phyloP scores from a whole-genome alignment of 106 monocot species.

The Allium sativum region DNA sequence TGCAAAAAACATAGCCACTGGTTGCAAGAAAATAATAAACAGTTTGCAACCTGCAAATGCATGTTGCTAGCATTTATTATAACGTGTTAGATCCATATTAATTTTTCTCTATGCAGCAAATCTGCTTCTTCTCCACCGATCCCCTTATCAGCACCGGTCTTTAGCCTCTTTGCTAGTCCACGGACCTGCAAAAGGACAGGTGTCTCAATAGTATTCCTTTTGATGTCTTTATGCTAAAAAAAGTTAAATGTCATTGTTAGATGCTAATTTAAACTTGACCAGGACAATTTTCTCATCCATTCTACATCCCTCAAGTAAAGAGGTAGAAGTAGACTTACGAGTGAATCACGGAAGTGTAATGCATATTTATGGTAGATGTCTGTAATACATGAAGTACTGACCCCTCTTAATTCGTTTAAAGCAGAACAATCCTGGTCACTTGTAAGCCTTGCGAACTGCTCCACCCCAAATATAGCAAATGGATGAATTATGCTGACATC shows the following conservation, averaged over 20 bases:
- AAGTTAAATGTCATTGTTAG: too few species aligned
- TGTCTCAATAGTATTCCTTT: conserved; percentile 1
- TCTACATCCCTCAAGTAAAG: too few species aligned
- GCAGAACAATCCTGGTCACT: conserved; percentile 57
- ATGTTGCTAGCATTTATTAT: too few species aligned
- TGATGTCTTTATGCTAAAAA: neutral
- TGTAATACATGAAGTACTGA: conserved; percentile 19
- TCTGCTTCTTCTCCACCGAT: conserved; percentile 29
- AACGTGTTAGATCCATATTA: conserved; percentile 45
- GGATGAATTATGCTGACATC: too few species aligned
- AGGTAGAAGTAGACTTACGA: too few species aligned
- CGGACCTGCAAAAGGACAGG: conserved; percentile 23
- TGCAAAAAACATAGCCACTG: too few species aligned
- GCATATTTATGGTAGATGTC: too few species aligned
- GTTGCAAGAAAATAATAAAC: too few species aligned
- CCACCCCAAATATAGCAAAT: conserved; percentile 50
- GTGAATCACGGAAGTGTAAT: too few species aligned
- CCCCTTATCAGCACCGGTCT: conserved; percentile 34
- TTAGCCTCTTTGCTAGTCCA: conserved; percentile 32
- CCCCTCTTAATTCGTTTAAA: conserved; percentile 75
- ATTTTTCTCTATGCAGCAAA: conserved; percentile 22
- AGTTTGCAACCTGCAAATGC: too few species aligned
- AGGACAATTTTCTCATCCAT: too few species aligned
- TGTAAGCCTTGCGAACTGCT: conserved; percentile 57
- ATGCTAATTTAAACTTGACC: too few species aligned